Evolutionary conservation across 164 flowering plant species (phyloP).

Genomic region (Vitis riparia): DNA sequence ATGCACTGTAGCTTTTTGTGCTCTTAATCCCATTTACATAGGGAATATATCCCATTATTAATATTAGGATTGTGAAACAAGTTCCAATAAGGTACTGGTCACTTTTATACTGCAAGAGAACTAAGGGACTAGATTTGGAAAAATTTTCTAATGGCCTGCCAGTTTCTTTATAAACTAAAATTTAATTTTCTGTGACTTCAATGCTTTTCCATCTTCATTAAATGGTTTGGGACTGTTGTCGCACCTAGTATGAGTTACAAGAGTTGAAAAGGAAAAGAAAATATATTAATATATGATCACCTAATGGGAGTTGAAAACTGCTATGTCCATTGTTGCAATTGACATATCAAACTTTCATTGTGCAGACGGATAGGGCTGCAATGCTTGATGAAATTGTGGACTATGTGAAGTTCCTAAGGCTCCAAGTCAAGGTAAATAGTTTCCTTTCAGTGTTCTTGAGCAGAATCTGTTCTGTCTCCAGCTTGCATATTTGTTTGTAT

Average conservation of each 20-base stretch:
- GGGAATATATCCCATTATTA: background rate
- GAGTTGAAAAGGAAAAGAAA: background rate
- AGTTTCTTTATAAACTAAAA: background rate
- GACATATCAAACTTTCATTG: background rate
- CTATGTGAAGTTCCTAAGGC: conserved; percentile 64
- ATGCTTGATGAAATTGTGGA: conserved; percentile 71
- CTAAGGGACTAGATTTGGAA: background rate
- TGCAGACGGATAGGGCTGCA: conserved; percentile 62
- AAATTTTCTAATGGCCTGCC: background rate
- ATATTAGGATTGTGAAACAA: background rate
- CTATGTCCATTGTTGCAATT: background rate
- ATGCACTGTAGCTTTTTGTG: background rate
- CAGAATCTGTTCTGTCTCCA: background rate
- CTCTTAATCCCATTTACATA: background rate
- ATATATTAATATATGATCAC: background rate
- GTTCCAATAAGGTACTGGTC: background rate
- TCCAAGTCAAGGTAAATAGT: conserved; percentile 58
- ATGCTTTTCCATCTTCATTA: background rate
- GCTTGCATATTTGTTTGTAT: background rate
- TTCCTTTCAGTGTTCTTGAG: background rate
- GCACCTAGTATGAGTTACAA: background rate
- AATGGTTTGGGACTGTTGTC: background rate
- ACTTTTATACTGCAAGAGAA: background rate
- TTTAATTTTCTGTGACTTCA: background rate
- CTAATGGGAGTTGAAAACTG: background rate